phyloP scores from a whole-genome alignment of 2,329 filamentous ascomycete species.

The Aspergillus unguis region DNA sequence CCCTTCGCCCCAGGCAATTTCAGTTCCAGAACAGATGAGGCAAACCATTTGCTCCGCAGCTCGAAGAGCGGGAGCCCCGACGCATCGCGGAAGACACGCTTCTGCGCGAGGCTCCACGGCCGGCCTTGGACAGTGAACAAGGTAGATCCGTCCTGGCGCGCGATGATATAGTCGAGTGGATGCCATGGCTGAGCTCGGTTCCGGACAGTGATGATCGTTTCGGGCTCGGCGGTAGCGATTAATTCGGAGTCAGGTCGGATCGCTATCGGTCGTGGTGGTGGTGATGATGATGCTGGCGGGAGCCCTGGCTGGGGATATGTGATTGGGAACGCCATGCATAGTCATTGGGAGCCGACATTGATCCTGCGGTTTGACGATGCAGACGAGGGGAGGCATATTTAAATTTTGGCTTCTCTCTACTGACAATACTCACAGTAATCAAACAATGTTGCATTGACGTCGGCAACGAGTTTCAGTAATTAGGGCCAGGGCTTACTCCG shows the following conservation, averaged over 20 bases:
- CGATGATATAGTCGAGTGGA: constrained; percentile 16
- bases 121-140: constrained; percentile 16
- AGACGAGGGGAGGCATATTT: background rate
- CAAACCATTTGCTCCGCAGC: constrained; percentile 16
- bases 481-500: no score
- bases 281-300: no score
- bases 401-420: background rate
- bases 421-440: background rate
- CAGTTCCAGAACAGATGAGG: constrained; percentile 14
- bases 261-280: constrained; percentile 13
- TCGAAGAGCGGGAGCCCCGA: constrained; percentile 19
- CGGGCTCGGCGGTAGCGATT: constrained; percentile 7
- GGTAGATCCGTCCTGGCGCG: constrained; percentile 6
- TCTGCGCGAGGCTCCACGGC: constrained; percentile 15
- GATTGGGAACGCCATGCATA: constrained; percentile 8
- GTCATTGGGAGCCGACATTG: background rate
- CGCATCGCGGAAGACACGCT: constrained; percentile 16
- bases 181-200: constrained; percentile 20
- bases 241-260: constrained; percentile 11
- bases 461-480: no score
- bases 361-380: background rate
- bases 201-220: constrained; percentile 10
- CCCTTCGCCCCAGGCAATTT: constrained; percentile 12
- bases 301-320: background rate
- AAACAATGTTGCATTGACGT: no score